Conservation (phyloP, 164 flowering plant genomes). For the Vitis rotundifolia region DNA sequence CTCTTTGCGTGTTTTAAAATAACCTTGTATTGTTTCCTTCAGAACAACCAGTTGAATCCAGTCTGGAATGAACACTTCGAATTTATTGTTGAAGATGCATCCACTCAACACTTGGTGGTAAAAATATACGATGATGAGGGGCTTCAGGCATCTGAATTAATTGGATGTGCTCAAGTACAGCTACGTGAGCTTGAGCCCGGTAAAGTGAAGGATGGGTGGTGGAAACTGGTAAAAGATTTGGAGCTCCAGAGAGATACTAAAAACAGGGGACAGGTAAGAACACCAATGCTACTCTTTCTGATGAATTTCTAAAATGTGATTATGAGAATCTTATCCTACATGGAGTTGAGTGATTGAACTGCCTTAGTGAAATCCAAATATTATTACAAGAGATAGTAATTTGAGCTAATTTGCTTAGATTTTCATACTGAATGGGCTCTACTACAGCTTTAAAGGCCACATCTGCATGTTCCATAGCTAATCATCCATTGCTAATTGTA, state of each 20-base stretch:
- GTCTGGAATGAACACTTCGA: constrained; percentile 98
- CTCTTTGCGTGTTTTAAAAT: not conserved
- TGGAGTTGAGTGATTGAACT: not conserved
- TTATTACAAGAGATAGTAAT: too few species aligned
- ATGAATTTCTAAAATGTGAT: not conserved
- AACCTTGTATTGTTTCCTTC: constrained; percentile 19
- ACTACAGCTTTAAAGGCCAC: too few species aligned
- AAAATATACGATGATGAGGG: constrained; percentile 93
- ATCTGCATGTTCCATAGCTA: too few species aligned
- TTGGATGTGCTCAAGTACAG: constrained; percentile 80
- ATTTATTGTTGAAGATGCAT: constrained; percentile 82
- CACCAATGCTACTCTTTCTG: not conserved
- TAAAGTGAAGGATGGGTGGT: constrained; percentile 95
- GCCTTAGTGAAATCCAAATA: not conserved
- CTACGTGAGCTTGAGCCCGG: constrained; percentile 85
- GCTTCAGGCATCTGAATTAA: constrained; percentile 80
- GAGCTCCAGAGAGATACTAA: constrained; percentile 91
- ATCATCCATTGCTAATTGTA: too few species aligned
- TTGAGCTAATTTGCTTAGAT: too few species aligned
- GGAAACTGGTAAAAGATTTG: constrained; percentile 95
- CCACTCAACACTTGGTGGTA: constrained; percentile 86
- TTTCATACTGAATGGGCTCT: too few species aligned
- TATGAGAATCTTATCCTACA: not conserved
- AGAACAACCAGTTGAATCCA: constrained; percentile 94
- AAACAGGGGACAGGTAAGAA: constrained; percentile 84